Evolutionary conservation across 306 rosid genomes (phyloP).

Genomic region (Vigna hirtella): DNA sequence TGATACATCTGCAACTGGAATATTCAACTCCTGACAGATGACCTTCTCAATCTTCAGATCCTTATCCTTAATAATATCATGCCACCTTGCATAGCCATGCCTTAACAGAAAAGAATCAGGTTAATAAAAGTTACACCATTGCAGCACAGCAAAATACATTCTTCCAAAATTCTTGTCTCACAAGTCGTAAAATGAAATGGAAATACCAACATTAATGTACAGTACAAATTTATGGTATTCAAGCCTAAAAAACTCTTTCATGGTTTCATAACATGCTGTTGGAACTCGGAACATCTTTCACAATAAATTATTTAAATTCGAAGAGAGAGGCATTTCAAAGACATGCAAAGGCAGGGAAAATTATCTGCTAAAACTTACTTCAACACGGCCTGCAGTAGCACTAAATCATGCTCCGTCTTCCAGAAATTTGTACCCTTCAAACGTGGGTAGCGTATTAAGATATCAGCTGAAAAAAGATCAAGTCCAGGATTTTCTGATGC

Average conservation of each 20-base stretch:
- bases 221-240: too few relatives aligned
- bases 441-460: slow-evolving; percentile 69
- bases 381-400: slow-evolving; percentile 74
- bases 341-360: not conserved
- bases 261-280: slow-evolving; percentile 24
- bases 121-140: slow-evolving; percentile 32
- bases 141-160: not conserved
- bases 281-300: not conserved
- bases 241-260: not conserved
- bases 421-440: slow-evolving; percentile 80
- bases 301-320: not conserved
- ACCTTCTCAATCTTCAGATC: slow-evolving; percentile 82
- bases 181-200: slow-evolving; percentile 23
- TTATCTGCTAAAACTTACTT: slow-evolving; percentile 59
- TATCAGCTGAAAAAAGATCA: slow-evolving; percentile 72
- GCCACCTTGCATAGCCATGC: slow-evolving; percentile 99
- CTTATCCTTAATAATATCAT: slow-evolving; percentile 86
- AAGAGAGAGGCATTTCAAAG: not conserved
- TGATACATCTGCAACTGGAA: slow-evolving; percentile 68
- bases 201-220: slow-evolving; percentile 31
- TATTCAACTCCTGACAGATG: slow-evolving; percentile 93
- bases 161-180: not conserved
- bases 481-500: slow-evolving; percentile 60
- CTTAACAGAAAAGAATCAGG: slow-evolving; percentile 47
- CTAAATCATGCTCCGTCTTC: slow-evolving; percentile 84